Base-by-base conservation (phyloP, 208 protist species). In the Trypanosoma scelopori region DNA sequence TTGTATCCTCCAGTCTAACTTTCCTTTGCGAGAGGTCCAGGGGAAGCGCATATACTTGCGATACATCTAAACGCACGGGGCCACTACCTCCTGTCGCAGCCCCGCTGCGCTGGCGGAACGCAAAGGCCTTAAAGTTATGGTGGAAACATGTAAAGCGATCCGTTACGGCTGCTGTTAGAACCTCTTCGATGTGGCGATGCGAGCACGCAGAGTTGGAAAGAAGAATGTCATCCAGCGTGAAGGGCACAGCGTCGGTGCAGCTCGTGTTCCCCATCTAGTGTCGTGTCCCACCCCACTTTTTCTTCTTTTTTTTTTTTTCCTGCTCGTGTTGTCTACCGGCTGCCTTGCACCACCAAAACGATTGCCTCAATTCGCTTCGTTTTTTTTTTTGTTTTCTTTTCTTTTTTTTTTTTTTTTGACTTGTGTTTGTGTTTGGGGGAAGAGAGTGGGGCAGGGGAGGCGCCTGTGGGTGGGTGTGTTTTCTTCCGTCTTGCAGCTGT, bases 221-320 rank as follows among this genome's bases (percentile, higher is more conserved):
- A 13, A 68, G 22, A 47, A 74, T 67, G 41, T 74, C 69, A 46
- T 86, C 78, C 32, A 86, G 32, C 13, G 81, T 74, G 63, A 88
- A 78, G 0, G 83, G 78, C 0, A 71, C 46, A 0, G 53, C 30
- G 61, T 80, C 78, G 6, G 87, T 93, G 23, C 76, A 87, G 12
- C 84, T 60, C 11, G 66, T 69, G 39, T 85, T 88, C 22, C 87
- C 87, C 87, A 93, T 92, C 23, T 35, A 28, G 13, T 61, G 46
- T 28, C 13, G 20, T 50, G 37, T 56, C 22, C 22, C n/a, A n/a
- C 37, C 27, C 42, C 16, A 63, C 35, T 58, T 56, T n/a, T 53
- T 25, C 51, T 66, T 57, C 16, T 48, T 57, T 25, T 49, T 69
- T 55, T 55, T 60, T 50, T 66, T 45, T 49, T 55, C 53, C 41